phyloP scores from a whole-genome alignment of 2,329 filamentous ascomycete genomes.

The Stemphylium vesicarium region DNA sequence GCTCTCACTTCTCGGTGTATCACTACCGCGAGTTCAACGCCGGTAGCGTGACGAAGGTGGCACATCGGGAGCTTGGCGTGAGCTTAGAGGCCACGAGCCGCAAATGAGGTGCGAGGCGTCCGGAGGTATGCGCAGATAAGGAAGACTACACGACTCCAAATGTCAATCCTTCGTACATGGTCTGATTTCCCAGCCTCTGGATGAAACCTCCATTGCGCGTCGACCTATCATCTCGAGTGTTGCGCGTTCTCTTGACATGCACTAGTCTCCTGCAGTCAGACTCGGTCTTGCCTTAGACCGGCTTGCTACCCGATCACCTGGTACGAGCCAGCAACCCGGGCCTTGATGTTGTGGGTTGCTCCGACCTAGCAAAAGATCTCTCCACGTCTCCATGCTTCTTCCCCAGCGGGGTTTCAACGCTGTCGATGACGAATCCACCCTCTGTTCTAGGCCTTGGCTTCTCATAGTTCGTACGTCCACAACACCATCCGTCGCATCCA shows the following conservation, averaged over 20 bases:
- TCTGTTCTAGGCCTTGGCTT: not conserved
- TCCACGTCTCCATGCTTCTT: not conserved
- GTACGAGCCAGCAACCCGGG: conserved; percentile 1
- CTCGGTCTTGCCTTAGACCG: not conserved
- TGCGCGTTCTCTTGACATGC: not conserved
- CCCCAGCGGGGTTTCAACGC: not conserved
- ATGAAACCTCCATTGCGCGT: not conserved
- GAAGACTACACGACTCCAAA: not conserved
- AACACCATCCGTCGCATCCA: not conserved
- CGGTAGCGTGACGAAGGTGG: not conserved
- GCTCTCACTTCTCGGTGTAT: not conserved
- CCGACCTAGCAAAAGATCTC: not conserved
- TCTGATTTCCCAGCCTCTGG: not conserved
- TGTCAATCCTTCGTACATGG: not conserved
- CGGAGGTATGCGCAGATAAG: not conserved
- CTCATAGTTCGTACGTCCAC: not conserved
- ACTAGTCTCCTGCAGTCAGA: not conserved
- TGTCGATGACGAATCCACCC: not conserved
- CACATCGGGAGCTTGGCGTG: not conserved
- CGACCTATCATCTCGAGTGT: not conserved
- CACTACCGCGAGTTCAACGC: not conserved
- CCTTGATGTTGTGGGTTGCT: not conserved
- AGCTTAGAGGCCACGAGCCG: not conserved
- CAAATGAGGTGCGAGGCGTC: not conserved
- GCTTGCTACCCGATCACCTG: not conserved